Conservation (phyloP, 148 eudicot species). For the Rhododendron ovatum region DNA sequence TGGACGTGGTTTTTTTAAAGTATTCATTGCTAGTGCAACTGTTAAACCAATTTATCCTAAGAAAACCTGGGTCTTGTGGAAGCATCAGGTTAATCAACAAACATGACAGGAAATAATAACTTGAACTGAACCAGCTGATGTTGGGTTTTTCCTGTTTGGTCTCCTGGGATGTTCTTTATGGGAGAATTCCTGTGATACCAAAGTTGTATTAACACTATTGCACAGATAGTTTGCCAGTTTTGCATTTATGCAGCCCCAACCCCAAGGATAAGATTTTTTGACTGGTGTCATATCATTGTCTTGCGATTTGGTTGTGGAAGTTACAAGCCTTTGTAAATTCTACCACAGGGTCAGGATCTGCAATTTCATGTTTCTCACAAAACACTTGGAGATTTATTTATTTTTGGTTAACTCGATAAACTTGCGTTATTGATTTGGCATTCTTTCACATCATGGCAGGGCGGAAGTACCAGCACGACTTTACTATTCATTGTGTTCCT, state of each 20-base stretch:
- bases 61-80: background rate
- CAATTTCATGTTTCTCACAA: background rate
- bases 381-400: background rate
- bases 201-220: background rate
- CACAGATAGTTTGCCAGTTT: background rate
- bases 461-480: slow-evolving; percentile 71
- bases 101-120: background rate
- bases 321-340: background rate
- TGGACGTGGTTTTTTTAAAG: background rate
- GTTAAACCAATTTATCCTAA: background rate
- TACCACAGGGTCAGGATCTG: background rate
- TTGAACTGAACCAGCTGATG: background rate
- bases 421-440: background rate
- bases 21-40: background rate
- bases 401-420: background rate
- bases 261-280: background rate
- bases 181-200: background rate
- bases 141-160: background rate
- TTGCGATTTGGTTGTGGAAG: background rate
- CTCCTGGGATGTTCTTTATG: background rate
- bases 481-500: slow-evolving; percentile 71
- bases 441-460: slow-evolving; percentile 47
- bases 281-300: background rate
- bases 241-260: background rate
- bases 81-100: background rate